These are phyloP conservation scores for Stephanodiscus minutulus DNA, from an alignment of 108 stramenopile species.

Conservation along the genomic window DNA sequence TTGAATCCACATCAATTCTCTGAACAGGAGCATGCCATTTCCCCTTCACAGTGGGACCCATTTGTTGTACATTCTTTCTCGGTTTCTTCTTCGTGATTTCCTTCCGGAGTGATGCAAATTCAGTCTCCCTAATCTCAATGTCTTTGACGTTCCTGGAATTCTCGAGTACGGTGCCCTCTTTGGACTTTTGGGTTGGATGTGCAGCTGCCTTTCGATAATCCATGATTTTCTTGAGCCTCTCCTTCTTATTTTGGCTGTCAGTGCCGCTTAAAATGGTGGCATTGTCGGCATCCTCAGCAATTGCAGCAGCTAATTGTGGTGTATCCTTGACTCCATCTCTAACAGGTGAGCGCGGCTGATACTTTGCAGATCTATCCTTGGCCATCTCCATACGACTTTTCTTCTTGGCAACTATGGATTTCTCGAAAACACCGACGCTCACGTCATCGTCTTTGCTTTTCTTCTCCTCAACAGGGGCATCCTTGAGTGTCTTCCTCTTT, in stretches of 20 bases:
- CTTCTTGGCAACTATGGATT: not conserved
- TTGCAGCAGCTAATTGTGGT: not conserved
- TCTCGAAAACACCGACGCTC: no score
- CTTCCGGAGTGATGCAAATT: no score
- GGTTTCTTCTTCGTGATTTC: no score
- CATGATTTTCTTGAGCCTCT: slow-evolving; percentile 5
- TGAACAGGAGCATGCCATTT: not conserved
- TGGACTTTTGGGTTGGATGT: not conserved
- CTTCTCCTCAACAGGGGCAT: no score
- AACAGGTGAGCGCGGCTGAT: not conserved
- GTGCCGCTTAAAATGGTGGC: not conserved
- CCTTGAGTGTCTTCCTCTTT: no score
- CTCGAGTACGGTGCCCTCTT: not conserved
- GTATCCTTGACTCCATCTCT: not conserved
- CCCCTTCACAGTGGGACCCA: not conserved
- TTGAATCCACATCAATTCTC: not conserved
- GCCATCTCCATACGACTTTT: not conserved
- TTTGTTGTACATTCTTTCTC: no score
- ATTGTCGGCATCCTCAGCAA: not conserved
- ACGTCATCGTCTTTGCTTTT: no score
- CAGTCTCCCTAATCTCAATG: no score
- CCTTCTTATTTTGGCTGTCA: not conserved
- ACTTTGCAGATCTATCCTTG: not conserved
- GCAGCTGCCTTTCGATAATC: slow-evolving; percentile 1
- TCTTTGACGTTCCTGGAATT: not conserved